Evolutionary conservation across 352 stramenopile genomes (phyloP).

Genomic region (Phytophthora cactorum): DNA sequence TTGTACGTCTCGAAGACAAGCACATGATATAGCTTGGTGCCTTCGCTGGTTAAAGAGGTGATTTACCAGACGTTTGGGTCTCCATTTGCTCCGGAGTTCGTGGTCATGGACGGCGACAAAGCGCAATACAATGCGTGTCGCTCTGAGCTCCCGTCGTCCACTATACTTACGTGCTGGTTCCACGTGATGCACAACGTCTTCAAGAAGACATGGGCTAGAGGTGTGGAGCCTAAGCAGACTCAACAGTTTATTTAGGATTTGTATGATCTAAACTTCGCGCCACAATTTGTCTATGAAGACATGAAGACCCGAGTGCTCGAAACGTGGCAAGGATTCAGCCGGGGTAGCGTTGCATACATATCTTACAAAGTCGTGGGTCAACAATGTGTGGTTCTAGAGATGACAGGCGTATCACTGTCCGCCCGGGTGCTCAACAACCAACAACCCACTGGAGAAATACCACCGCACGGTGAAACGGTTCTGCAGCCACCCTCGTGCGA

Average conservation of each 20-base stretch:
- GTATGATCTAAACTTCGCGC: neutral
- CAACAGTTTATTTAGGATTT: neutral
- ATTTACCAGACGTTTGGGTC: neutral
- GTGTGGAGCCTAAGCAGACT: neutral
- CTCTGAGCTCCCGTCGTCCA: neutral
- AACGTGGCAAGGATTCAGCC: neutral
- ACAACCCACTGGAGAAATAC: neutral
- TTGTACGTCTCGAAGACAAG: neutral
- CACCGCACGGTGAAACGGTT: neutral
- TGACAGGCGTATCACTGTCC: neutral
- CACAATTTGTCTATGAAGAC: neutral
- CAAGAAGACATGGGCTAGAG: neutral
- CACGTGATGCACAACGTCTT: neutral
- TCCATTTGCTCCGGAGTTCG: neutral
- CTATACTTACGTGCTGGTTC: neutral
- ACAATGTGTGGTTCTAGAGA: neutral
- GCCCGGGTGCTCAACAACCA: neutral
- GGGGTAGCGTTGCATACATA: neutral
- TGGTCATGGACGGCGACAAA: neutral
- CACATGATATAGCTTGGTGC: neutral
- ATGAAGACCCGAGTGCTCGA: neutral
- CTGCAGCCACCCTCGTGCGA: neutral
- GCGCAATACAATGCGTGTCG: neutral
- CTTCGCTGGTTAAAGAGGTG: neutral
- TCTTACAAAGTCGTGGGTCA: neutral